A percentile compares a stretch with the other conserved stretches of the same genome.
Conservation (phyloP, 169 alveolate genomes). For the Plasmodium gallinaceum region DNA sequence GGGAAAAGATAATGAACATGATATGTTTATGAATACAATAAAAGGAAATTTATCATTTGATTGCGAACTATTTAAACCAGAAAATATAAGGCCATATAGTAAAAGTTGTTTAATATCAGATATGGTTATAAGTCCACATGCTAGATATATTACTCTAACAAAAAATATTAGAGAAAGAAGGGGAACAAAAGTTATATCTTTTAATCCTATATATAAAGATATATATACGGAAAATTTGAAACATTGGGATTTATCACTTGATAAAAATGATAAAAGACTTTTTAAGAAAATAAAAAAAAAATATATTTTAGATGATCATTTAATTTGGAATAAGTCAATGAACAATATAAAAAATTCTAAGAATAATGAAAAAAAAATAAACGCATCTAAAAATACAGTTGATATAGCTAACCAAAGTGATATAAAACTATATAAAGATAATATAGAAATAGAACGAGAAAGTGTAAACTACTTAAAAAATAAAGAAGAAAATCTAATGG, state of each 20-base stretch:
- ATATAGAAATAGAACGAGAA: background rate
- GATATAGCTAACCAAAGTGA: background rate
- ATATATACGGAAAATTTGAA: slow-evolving; percentile 49
- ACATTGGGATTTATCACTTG: slow-evolving; percentile 45
- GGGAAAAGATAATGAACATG: background rate
- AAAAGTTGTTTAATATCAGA: slow-evolving; percentile 83
- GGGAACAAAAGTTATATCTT: slow-evolving; percentile 66
- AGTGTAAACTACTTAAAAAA: background rate
- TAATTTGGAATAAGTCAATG: slow-evolving; percentile 73
- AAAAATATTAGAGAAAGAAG: slow-evolving; percentile 85
- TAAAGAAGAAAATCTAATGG: background rate
- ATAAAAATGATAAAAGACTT: slow-evolving; percentile 45
- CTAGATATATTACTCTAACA: slow-evolving; percentile 92
- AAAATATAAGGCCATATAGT: slow-evolving; percentile 23
- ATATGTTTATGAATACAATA: slow-evolving; percentile 70
- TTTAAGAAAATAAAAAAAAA: slow-evolving; percentile 47
- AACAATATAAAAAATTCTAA: background rate
- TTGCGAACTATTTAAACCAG: slow-evolving; percentile 50
- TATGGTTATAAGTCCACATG: slow-evolving; percentile 92
- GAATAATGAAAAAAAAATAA: background rate
- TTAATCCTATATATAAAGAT: slow-evolving; percentile 64
- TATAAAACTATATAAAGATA: background rate
- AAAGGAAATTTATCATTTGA: slow-evolving; percentile 36
- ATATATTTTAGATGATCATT: slow-evolving; percentile 38
- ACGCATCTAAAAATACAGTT: background rate